Conservation (phyloP, 2,329 filamentous ascomycete genomes). For the Aulographum hederae region DNA sequence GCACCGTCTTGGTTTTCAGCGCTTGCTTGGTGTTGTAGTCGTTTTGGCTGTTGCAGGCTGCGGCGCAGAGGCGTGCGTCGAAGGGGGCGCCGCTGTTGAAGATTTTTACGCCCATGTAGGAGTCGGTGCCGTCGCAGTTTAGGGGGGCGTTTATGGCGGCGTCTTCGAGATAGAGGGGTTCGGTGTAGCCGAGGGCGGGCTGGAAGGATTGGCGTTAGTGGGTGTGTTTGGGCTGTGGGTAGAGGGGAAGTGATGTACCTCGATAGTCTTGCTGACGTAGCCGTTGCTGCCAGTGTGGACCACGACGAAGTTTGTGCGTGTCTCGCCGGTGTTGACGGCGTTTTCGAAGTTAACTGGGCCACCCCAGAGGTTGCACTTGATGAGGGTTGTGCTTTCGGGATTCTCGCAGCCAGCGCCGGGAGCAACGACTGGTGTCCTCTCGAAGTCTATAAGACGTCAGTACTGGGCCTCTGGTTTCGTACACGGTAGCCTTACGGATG, state of each 20-base stretch:
- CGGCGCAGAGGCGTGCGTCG: conserved; percentile 8
- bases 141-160: too few species aligned
- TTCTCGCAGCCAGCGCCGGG: conserved; percentile 13
- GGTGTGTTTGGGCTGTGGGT: too few species aligned
- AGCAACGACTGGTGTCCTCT: conserved; percentile 15
- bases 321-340: conserved; percentile 12
- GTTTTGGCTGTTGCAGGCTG: conserved; percentile 6
- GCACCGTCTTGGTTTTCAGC: background rate
- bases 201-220: too few species aligned
- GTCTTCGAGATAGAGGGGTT: conserved; percentile 9
- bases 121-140: conserved; percentile 12
- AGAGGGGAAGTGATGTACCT: too few species aligned
- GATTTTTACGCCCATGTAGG: conserved; percentile 11
- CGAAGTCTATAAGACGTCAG: too few species aligned
- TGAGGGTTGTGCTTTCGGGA: conserved; percentile 11
- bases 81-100: conserved; percentile 8
- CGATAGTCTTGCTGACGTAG: too few species aligned
- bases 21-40: background rate
- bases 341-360: conserved; percentile 9
- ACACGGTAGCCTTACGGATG: too few species aligned
- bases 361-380: conserved; percentile 15
- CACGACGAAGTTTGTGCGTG: conserved; percentile 8
- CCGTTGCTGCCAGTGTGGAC: conserved; percentile 8
- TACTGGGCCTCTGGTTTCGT: too few species aligned
- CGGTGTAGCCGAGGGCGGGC: conserved; percentile 6